These are phyloP conservation scores for Iris macrosiphon DNA, from an alignment of 106 monocot genomes.

Conservation along the genomic window DNA sequence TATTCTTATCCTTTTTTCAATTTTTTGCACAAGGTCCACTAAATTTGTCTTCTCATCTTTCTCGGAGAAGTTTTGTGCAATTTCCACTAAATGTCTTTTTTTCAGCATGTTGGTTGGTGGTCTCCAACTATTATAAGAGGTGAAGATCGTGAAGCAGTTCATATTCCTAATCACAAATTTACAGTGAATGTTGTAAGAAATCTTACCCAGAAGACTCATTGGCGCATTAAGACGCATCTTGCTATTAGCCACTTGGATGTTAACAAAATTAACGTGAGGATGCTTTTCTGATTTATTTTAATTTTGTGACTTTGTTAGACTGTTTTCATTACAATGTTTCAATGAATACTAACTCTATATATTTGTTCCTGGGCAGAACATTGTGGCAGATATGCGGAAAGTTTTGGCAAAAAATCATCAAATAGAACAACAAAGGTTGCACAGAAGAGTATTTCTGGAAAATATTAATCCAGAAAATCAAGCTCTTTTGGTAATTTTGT, in stretches of 20 bases:
- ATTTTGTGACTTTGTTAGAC: neutral
- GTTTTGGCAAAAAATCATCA: conserved; percentile 97
- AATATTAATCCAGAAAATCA: conserved; percentile 95
- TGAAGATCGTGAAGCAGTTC: conserved; percentile 93
- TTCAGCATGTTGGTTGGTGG: conserved; percentile 99
- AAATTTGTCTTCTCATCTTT: neutral
- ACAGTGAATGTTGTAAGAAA: conserved; percentile 90
- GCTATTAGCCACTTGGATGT: conserved; percentile 97
- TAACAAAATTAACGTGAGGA: conserved; percentile 82
- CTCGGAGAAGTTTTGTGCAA: too few species aligned
- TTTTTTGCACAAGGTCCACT: neutral
- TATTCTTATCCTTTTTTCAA: neutral
- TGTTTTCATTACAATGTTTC: too few species aligned
- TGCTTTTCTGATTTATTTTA: neutral
- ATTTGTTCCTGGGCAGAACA: conserved; percentile 48
- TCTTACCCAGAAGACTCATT: conserved; percentile 91
- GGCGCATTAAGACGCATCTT: conserved; percentile 98
- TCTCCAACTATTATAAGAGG: conserved; percentile 97
- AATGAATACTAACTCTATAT: too few species aligned
- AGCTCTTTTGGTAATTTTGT: conserved; percentile 70
- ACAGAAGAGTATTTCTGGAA: conserved; percentile 95
- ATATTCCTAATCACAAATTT: conserved; percentile 99
- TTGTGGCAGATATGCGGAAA: conserved; percentile 99
- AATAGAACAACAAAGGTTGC: conserved; percentile 95
- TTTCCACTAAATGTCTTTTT: too few species aligned